These are phyloP conservation scores for Daldinia sp. DNA, from an alignment of 2,329 filamentous ascomycete species.

Conservation along the genomic window DNA sequence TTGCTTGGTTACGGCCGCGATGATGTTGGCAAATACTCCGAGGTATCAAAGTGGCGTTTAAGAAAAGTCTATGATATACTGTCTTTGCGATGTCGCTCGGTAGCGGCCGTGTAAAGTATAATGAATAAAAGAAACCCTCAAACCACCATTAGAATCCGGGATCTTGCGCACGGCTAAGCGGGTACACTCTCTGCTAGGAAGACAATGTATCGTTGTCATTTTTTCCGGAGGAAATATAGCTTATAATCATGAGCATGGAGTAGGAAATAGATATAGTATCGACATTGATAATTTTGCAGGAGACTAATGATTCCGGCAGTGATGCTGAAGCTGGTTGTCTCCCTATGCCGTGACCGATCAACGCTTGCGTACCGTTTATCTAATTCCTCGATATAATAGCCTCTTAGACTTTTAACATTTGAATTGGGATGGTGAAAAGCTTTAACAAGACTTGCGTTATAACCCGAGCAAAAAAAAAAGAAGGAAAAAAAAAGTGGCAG, in stretches of 20 bases:
- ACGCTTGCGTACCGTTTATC: neutral
- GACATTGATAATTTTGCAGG: neutral
- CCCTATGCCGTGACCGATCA: neutral
- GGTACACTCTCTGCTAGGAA: neutral
- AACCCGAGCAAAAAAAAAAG: too few relatives aligned
- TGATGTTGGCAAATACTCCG: conserved; percentile 8
- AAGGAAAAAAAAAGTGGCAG: neutral
- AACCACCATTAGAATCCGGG: conserved; percentile 14
- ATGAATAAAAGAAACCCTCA: conserved; percentile 38
- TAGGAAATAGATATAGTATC: too few relatives aligned
- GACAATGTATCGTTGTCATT: neutral
- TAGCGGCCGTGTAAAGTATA: conserved; percentile 39
- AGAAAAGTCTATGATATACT: conserved; percentile 8
- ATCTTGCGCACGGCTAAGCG: neutral
- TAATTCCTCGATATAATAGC: neutral
- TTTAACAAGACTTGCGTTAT: too few relatives aligned
- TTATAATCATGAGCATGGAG: neutral
- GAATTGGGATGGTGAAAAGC: too few relatives aligned
- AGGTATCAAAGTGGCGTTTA: conserved; percentile 25
- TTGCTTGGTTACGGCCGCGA: conserved; percentile 3
- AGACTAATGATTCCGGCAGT: too few relatives aligned
- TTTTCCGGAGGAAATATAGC: too few relatives aligned
- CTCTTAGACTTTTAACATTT: too few relatives aligned
- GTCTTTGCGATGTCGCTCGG: conserved; percentile 6
- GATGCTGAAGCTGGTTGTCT: neutral